These are phyloP conservation scores for Xylaria arbuscula DNA, from an alignment of 2,329 filamentous ascomycete genomes.

Conservation along the genomic window DNA sequence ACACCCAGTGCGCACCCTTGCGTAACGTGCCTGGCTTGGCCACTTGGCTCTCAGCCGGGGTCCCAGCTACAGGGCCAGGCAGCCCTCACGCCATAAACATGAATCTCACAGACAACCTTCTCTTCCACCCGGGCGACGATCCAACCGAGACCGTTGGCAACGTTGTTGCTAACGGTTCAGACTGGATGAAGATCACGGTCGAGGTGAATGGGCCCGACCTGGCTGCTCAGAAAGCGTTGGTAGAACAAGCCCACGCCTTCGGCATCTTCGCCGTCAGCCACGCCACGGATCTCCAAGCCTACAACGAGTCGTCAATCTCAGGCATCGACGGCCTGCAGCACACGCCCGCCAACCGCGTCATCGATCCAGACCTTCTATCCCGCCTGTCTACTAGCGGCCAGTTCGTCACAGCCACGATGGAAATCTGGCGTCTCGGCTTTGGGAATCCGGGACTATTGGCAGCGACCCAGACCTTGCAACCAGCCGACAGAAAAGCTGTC, in stretches of 20 bases:
- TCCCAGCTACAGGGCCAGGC: neutral
- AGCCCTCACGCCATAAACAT: neutral
- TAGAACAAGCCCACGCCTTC: neutral
- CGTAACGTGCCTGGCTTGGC: neutral
- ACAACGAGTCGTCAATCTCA: neutral
- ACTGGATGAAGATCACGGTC: constrained; percentile 2
- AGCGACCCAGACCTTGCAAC: neutral
- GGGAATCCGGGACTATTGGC: neutral
- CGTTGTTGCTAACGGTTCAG: neutral
- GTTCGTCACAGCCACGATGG: neutral
- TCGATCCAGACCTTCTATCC: neutral
- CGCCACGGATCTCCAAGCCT: neutral
- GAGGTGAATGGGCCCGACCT: neutral
- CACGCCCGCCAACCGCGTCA: neutral
- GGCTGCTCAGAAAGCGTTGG: neutral
- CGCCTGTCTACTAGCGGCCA: neutral
- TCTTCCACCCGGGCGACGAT: neutral
- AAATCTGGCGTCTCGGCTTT: neutral
- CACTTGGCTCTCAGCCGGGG: neutral
- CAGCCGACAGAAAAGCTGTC: neutral
- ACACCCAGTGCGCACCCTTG: neutral
- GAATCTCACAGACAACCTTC: neutral
- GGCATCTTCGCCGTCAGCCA: neutral
- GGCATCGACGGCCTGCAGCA: neutral
- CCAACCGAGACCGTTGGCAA: neutral